Base-by-base conservation (phyloP, 345 rosid genomes). In the Mallotus nudiflorus region DNA sequence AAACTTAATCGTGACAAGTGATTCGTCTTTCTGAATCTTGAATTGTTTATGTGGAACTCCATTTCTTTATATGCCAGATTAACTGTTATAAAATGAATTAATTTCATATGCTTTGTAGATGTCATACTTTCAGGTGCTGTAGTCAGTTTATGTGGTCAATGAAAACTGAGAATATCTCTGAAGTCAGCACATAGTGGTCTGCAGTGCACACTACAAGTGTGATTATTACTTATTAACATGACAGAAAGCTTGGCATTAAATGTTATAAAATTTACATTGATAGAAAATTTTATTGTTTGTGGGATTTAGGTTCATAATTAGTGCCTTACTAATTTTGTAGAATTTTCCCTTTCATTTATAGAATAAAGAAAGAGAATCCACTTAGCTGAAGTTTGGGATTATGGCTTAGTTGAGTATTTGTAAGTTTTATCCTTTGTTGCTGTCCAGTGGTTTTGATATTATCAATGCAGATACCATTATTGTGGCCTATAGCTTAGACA, bases 371-470 rank as follows among this genome's bases (percentile, higher is more conserved):
- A n/a, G n/a, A n/a, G n/a, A n/a, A n/a, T n/a, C n/a, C n/a, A n/a
- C n/a, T n/a, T n/a, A n/a, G n/a, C n/a, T n/a, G n/a, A n/a, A n/a
- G n/a, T n/a, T n/a, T n/a, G n/a, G n/a, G n/a, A n/a, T n/a, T n/a
- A 24, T 42, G 35, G 9, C 18, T 45, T 25, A 6, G 13, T 16
- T 25, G 7, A 9, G 45, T 56, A 45, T n/a, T n/a, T 45, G 19
- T 29, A 44, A 57, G 42, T 44, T 46, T 19, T 59, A 57, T 24
- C 6, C 29, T 51, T 65, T 69, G n/a, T 54, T 37, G 4, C 1
- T 52, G 20, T 57, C 68, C 25, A 35, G 18, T 56, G 50, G 72
- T 37, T 65, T 71, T 31, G 49, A 3, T n/a, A 11, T 20, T 35
- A 13, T 70, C 25, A 0, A 12, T 22, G 4, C 18, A 37, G 31